Conservation (phyloP, 768 basidiomycete genomes). For the Infundibulicybe gibba region DNA sequence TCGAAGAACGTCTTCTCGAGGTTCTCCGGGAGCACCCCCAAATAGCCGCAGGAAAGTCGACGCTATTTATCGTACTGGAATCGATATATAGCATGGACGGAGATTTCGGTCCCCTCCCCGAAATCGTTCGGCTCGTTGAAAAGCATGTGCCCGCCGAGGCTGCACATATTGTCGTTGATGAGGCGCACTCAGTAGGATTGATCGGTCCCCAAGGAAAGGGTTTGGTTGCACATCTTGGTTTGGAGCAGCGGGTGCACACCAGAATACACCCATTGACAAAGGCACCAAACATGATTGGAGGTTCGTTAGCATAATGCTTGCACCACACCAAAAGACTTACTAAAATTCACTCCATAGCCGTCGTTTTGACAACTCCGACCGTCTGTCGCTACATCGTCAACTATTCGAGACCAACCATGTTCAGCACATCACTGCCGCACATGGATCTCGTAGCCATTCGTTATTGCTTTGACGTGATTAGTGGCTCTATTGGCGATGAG, state of each 20-base stretch:
- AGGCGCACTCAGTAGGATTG: constrained; percentile 55
- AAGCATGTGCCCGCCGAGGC: constrained; percentile 28
- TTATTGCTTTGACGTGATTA: constrained; percentile 43
- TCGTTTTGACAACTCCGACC: constrained; percentile 46
- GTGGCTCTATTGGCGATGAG: constrained; percentile 40
- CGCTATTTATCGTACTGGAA: constrained; percentile 49
- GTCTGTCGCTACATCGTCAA: constrained; percentile 64
- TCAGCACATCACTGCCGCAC: constrained; percentile 55
- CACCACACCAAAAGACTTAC: no score
- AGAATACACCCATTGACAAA: constrained; percentile 56
- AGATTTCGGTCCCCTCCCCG: constrained; percentile 42
- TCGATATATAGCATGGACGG: constrained; percentile 63
- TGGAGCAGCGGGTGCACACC: constrained; percentile 38
- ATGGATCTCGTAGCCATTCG: constrained; percentile 50
- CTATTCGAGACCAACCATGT: constrained; percentile 66
- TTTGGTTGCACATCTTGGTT: constrained; percentile 31
- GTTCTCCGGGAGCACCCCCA: constrained; percentile 18
- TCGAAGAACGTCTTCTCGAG: constrained; percentile 23
- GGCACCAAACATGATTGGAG: constrained; percentile 57
- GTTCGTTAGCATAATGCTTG: constrained; percentile 31
- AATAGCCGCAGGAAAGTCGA: constrained; percentile 18
- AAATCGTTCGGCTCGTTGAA: constrained; percentile 36
- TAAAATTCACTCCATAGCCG: constrained; percentile 31
- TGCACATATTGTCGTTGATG: constrained; percentile 48
- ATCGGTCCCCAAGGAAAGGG: constrained; percentile 47